Conservation (phyloP, 805 yeast genomes). For the Starmerella powellii region DNA sequence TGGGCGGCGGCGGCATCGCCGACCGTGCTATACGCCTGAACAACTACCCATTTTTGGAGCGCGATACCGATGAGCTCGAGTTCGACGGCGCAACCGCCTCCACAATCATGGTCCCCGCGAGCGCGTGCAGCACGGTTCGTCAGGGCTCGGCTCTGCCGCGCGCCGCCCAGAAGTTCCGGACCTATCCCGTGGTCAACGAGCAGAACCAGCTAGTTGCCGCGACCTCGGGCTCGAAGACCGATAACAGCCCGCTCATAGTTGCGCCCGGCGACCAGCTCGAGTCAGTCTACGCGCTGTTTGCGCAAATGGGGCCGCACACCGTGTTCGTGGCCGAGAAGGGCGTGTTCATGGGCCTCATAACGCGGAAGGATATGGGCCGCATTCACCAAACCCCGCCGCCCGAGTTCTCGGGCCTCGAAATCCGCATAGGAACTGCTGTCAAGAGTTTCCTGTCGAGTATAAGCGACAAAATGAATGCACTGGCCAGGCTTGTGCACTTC, state of each 20-base stretch:
- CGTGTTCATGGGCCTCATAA: slow-evolving; percentile 53
- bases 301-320: slow-evolving; percentile 66
- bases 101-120: slow-evolving; percentile 44
- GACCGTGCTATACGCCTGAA: slow-evolving; percentile 86
- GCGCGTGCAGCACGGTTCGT: slow-evolving; percentile 19
- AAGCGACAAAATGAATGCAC: too few relatives aligned
- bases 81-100: background rate
- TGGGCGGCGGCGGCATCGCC: slow-evolving; percentile 65
- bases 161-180: slow-evolving; percentile 3
- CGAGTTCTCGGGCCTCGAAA: slow-evolving; percentile 5
- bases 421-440: slow-evolving; percentile 2
- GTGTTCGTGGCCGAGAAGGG: slow-evolving; percentile 57
- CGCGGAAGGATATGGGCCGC: slow-evolving; percentile 69
- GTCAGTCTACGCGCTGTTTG: slow-evolving; percentile 53
- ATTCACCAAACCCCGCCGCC: background rate
- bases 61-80: slow-evolving; percentile 38
- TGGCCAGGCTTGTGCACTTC: too few relatives aligned
- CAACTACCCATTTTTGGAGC: slow-evolving; percentile 75
- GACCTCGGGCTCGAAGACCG: slow-evolving; percentile 15
- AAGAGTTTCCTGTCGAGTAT: background rate
- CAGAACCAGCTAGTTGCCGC: slow-evolving; percentile 27
- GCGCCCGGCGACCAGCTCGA: slow-evolving; percentile 45
- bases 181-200: slow-evolving; percentile 32
- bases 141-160: slow-evolving; percentile 5
- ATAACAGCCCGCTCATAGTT: slow-evolving; percentile 48